Evolutionary conservation across 1,284 basidiomycete genomes (phyloP).

Genomic region (Pulchroboletus neoregius): DNA sequence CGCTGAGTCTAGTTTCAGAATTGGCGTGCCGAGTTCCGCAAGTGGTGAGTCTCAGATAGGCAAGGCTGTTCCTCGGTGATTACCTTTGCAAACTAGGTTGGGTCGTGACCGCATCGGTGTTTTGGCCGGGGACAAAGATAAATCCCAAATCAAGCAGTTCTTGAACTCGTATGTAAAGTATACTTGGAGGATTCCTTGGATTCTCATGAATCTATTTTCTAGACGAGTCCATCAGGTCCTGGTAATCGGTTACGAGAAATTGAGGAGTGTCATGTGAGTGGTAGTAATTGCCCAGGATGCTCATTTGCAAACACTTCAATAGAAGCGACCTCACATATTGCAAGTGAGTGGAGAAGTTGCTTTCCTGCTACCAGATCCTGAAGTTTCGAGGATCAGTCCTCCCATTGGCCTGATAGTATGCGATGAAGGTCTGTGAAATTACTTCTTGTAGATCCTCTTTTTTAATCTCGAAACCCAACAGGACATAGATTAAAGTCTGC

Average conservation of each 20-base stretch:
- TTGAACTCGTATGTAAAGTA: slow-evolving; percentile 55
- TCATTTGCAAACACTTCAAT: slow-evolving; percentile 3
- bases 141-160: slow-evolving; percentile 68
- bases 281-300: not conserved
- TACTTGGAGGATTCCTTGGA: not conserved
- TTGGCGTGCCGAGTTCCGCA: slow-evolving; percentile 94
- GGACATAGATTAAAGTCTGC: slow-evolving; percentile 94
- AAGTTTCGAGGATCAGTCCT: slow-evolving; percentile 46
- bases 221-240: slow-evolving; percentile 82
- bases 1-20: slow-evolving; percentile 51
- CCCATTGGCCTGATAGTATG: slow-evolving; percentile 93
- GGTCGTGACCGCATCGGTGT: slow-evolving; percentile 80
- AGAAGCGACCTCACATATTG: slow-evolving; percentile 62
- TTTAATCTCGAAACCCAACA: slow-evolving; percentile 26
- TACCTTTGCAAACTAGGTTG: slow-evolving; percentile 42
- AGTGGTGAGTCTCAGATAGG: slow-evolving; percentile 58
- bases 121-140: slow-evolving; percentile 77
- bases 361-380: slow-evolving; percentile 1
- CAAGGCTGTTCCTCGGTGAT: not conserved
- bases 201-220: slow-evolving; percentile 6
- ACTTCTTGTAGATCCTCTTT: not conserved
- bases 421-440: slow-evolving; percentile 71
- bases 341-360: slow-evolving; percentile 43
- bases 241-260: slow-evolving; percentile 93
- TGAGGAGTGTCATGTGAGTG: slow-evolving; percentile 74